Evolutionary conservation across 2,329 filamentous ascomycete genomes (phyloP).

Genomic region (Apiospora koreana): DNA sequence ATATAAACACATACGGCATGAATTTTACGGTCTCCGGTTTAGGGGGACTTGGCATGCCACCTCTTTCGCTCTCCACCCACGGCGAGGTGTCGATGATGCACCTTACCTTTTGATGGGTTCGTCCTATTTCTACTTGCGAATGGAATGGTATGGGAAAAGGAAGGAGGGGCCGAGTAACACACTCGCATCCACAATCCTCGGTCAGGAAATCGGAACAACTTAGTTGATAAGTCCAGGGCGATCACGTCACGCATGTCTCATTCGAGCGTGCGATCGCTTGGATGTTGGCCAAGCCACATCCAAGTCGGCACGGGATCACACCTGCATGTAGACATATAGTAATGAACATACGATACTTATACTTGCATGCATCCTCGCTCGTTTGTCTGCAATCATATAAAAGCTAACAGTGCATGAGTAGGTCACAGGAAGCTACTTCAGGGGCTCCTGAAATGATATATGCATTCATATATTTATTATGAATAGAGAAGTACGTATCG

Average conservation of each 20-base stretch:
- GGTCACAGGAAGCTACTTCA: not conserved
- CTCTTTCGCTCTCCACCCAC: slow-evolving; percentile 14
- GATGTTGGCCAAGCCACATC: not conserved
- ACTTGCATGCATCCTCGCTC: not conserved
- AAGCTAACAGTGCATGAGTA: not conserved
- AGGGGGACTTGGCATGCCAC: slow-evolving; percentile 16
- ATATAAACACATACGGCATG: slow-evolving; percentile 24
- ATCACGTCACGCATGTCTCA: slow-evolving; percentile 4
- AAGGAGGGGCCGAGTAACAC: not conserved
- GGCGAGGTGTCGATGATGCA: slow-evolving; percentile 17
- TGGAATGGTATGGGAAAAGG: slow-evolving; percentile 7
- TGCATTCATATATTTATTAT: no score
- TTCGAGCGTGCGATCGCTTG: not conserved
- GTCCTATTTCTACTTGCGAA: slow-evolving; percentile 23
- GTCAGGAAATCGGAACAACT: not conserved
- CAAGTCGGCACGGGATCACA: not conserved
- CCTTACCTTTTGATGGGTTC: slow-evolving; percentile 16
- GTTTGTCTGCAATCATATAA: not conserved
- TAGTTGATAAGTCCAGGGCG: slow-evolving; percentile 3
- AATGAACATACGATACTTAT: slow-evolving; percentile 33
- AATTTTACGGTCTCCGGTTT: slow-evolving; percentile 18
- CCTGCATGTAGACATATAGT: slow-evolving; percentile 38
- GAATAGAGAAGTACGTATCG: no score
- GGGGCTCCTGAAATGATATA: not conserved
- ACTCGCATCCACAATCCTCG: not conserved